A percentile compares a stretch with the other conserved stretches of the same genome.
Conservation (phyloP, 2,329 filamentous ascomycete genomes). For the Phialophora tarda region DNA sequence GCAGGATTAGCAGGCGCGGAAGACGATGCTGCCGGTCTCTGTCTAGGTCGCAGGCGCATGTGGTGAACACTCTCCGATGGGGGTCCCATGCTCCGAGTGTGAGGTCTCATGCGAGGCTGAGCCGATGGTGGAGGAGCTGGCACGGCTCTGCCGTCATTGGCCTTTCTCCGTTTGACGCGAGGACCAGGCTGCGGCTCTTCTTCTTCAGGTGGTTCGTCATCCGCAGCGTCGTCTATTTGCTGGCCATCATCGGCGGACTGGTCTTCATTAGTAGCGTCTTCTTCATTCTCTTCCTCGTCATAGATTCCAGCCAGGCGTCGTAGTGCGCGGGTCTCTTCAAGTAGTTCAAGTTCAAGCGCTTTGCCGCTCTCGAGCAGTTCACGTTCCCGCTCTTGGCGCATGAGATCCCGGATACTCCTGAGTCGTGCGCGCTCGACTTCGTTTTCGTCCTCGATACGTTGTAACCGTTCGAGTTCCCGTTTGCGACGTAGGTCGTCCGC, state of each 20-base stretch:
- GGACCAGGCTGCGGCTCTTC: background rate
- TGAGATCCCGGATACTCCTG: background rate
- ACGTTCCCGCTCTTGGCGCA: background rate
- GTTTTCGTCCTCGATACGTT: background rate
- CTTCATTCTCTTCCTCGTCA: background rate
- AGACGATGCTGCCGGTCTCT: background rate
- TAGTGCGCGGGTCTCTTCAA: background rate
- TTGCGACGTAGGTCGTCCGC: background rate
- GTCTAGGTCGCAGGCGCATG: background rate
- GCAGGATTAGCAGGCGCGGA: background rate
- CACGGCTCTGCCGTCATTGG: background rate
- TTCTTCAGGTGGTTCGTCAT: background rate
- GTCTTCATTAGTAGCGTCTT: background rate
- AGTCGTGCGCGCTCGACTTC: background rate
- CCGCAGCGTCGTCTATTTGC: background rate
- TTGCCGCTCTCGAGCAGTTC: background rate
- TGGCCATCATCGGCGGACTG: background rate
- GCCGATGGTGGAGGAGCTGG: background rate
- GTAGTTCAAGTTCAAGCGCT: background rate
- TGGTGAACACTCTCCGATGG: background rate
- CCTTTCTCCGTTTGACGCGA: constrained; percentile 1
- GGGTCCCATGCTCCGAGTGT: background rate
- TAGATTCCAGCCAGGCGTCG: too few relatives aligned
- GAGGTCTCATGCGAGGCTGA: background rate
- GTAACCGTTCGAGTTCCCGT: background rate